Base-by-base conservation (phyloP, 768 basidiomycete genomes). In the Amanita exitialis region DNA sequence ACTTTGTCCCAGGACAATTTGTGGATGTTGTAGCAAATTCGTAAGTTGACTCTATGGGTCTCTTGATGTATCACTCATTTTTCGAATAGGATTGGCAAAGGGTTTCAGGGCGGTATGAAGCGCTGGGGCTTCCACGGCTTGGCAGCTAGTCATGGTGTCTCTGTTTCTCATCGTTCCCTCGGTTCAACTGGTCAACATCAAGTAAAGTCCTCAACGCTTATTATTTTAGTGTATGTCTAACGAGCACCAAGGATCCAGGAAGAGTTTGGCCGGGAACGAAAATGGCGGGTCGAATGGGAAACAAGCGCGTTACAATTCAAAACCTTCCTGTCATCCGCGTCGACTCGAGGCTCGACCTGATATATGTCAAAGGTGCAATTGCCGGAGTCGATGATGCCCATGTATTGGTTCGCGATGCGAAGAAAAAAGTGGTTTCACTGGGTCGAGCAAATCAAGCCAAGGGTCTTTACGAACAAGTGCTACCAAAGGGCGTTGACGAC, bases 101-200 rank as follows among this genome's bases (percentile, higher is more conserved):
- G 96, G 6, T 97, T 94, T 67, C 88, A 91, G 56, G 96, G 96
- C 60, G 82, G 78, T 25, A 99, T 99, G 96, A 99, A 98, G 65
- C 76, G 90, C 43, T 93, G 91, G 83, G 84, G 86, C 30, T 98
- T 95, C 70, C 79, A 83, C 59, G 96, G 96, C 67, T 69, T 93
- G 27, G 79, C 83, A 42, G 94, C 92, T 1, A 90, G 90, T 67
- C 96, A 99, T 64, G 96, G 96, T 83, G 89, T 90, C 43, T 97
- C 96, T 54, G 63, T 93, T 56, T 90, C 90, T 7, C 96, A 98
- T 74, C 86, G 96, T 62, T 86, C 86, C 7, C 80, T 85, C 21
- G 96, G 96, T 60, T 88, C 93, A 6, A 94, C 89, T 6, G 96
- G 96, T 66, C 87, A 87, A 59, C 90, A 95, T 64, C 95, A 97